Conservation (phyloP, 1,284 basidiomycete species). For the Farysia itapuensis region DNA sequence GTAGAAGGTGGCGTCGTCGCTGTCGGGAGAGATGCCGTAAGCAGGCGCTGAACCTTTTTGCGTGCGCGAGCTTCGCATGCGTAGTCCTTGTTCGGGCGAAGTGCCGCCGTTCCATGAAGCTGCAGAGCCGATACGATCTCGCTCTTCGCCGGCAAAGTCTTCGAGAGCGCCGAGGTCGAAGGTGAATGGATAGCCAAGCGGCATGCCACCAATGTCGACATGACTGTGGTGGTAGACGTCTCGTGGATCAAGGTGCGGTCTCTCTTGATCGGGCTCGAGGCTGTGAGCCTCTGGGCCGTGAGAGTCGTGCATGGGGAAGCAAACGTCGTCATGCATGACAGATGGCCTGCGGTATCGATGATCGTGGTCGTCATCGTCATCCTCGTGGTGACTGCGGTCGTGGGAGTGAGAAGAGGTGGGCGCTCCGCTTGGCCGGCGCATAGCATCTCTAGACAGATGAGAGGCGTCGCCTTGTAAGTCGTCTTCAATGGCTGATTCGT, state of each 20-base stretch:
- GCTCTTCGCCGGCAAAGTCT: slow-evolving; percentile 51
- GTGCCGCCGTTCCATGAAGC: slow-evolving; percentile 13
- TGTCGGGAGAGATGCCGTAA: slow-evolving; percentile 49
- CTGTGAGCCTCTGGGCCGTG: slow-evolving; percentile 7
- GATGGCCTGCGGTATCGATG: slow-evolving; percentile 38
- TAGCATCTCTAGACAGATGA: slow-evolving; percentile 26
- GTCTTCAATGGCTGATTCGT: slow-evolving; percentile 28
- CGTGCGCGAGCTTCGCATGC: slow-evolving; percentile 11
- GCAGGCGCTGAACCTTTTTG: slow-evolving; percentile 20
- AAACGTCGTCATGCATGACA: slow-evolving; percentile 54
- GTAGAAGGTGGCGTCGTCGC: slow-evolving; percentile 56
- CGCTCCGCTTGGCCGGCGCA: slow-evolving; percentile 14
- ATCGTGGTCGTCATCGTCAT: slow-evolving; percentile 1
- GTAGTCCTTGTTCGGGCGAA: slow-evolving; percentile 18
- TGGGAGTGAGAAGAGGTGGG: slow-evolving; percentile 7
- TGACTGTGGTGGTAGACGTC: slow-evolving; percentile 6
- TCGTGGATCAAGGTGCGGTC: slow-evolving; percentile 10
- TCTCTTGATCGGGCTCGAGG: slow-evolving; percentile 13
- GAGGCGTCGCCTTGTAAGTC: slow-evolving; percentile 16
- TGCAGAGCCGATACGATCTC: slow-evolving; percentile 36
- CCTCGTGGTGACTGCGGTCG: slow-evolving; percentile 6
- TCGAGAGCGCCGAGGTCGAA: slow-evolving; percentile 54
- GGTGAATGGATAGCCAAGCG: slow-evolving; percentile 54
- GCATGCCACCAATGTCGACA: slow-evolving; percentile 8
- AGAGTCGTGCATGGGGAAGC: slow-evolving; percentile 50